Conservation (phyloP, 805 yeast genomes). For the Yarrowia sp. region DNA sequence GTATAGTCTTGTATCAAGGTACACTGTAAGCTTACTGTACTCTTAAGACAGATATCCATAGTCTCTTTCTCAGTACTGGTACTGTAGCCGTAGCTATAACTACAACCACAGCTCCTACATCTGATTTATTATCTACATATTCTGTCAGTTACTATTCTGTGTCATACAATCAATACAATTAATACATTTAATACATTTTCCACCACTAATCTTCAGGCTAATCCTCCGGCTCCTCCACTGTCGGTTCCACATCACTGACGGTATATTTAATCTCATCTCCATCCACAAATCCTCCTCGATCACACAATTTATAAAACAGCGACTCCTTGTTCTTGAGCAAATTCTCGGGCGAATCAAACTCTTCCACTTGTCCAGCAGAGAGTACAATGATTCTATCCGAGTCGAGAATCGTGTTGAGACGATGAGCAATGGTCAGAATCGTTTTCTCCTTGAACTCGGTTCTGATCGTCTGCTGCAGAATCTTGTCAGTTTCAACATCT, state of each 20-base stretch:
- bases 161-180: too few relatives aligned
- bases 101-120: too few relatives aligned
- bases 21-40: too few relatives aligned
- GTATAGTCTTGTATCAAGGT: too few relatives aligned
- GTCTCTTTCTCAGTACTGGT: too few relatives aligned
- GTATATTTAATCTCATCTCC: background rate
- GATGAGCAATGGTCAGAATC: constrained; percentile 79
- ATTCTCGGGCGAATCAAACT: constrained; percentile 66
- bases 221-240: background rate
- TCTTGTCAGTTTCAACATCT: constrained; percentile 72
- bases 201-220: too few relatives aligned
- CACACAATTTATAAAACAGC: constrained; percentile 74
- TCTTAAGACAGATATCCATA: too few relatives aligned
- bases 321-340: constrained; percentile 65
- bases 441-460: constrained; percentile 64
- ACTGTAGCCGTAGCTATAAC: too few relatives aligned
- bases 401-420: constrained; percentile 77
- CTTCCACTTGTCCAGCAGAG: constrained; percentile 65
- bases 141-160: too few relatives aligned
- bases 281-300: constrained; percentile 65
- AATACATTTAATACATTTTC: too few relatives aligned
- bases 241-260: background rate
- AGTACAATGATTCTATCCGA: constrained; percentile 71
- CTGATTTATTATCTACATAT: too few relatives aligned
- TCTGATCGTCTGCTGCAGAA: constrained; percentile 74